phyloP scores from a whole-genome alignment of 202 grass and related monocot species.

The Zizania palustris region DNA sequence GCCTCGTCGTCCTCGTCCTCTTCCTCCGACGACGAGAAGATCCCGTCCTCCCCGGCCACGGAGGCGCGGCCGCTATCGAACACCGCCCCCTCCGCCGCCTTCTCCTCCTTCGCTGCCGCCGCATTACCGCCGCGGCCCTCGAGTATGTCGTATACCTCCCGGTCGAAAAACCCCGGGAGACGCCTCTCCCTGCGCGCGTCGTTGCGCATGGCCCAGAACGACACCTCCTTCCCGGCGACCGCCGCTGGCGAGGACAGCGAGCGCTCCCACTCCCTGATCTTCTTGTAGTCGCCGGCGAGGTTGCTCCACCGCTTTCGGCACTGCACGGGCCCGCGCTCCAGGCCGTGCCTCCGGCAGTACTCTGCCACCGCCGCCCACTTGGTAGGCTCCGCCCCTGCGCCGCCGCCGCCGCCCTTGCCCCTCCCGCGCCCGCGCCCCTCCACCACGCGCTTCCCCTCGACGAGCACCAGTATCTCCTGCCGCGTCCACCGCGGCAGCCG shows the following conservation, averaged over 20 bases:
- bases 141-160: conserved; percentile 86
- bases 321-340: conserved; percentile 81
- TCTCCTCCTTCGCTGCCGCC: conserved; percentile 15
- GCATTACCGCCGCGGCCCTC: conserved; percentile 45
- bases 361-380: conserved; percentile 88
- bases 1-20: not conserved
- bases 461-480: conserved; percentile 89
- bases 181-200: conserved; percentile 72
- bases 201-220: conserved; percentile 90
- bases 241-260: not conserved
- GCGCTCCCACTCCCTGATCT: conserved; percentile 91
- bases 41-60: conserved; percentile 25
- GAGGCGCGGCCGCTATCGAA: conserved; percentile 37
- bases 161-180: conserved; percentile 84
- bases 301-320: conserved; percentile 98
- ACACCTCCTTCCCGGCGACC: conserved; percentile 40
- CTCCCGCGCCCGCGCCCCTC: conserved; percentile 60
- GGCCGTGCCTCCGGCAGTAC: conserved; percentile 78
- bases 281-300: conserved; percentile 87
- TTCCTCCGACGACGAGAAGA: conserved; percentile 42
- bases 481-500: conserved; percentile 88
- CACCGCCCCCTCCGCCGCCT: conserved; percentile 13
- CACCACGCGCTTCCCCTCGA: conserved; percentile 82
- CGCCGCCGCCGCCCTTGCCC: not conserved
- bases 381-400: conserved; percentile 49